A percentile compares a stretch with the other conserved stretches of the same genome.
These are phyloP conservation scores for Exophiala viscosa DNA, from an alignment of 2,329 filamentous ascomycete species.

Conservation along the genomic window DNA sequence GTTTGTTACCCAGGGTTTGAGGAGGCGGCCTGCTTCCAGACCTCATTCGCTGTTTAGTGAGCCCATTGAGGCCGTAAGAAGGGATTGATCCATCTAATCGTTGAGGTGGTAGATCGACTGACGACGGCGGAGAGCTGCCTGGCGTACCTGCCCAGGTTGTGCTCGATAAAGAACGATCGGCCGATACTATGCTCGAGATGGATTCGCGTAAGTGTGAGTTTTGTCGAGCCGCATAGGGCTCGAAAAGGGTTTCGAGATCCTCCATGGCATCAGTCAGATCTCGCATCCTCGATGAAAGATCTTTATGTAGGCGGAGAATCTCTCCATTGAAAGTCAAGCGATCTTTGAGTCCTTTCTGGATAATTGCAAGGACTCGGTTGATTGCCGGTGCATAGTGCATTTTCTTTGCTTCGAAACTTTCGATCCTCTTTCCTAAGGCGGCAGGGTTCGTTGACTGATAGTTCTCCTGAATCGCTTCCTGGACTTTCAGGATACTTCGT, in stretches of 20 bases:
- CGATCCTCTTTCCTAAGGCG: conserved; percentile 73
- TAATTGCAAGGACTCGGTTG: conserved; percentile 83
- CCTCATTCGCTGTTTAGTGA: conserved; percentile 35
- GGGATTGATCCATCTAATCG: conserved; percentile 50
- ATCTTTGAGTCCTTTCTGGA: conserved; percentile 92
- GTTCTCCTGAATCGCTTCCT: conserved; percentile 71
- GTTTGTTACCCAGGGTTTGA: conserved; percentile 23
- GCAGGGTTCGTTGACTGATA: conserved; percentile 69
- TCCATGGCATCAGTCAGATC: conserved; percentile 71
- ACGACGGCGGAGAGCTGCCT: conserved; percentile 67
- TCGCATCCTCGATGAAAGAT: conserved; percentile 80
- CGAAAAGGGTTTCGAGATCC: conserved; percentile 70
- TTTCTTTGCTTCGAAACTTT: conserved; percentile 93
- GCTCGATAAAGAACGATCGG: conserved; percentile 64
- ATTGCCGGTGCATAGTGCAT: conserved; percentile 91
- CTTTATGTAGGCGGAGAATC: conserved; percentile 77
- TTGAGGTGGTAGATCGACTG: conserved; percentile 55
- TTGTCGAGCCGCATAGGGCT: conserved; percentile 61
- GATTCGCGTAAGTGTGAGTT: conserved; percentile 83
- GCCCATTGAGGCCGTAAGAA: conserved; percentile 29
- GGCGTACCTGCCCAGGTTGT: conserved; percentile 69
- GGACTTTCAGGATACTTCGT: conserved; percentile 76
- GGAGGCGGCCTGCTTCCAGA: conserved; percentile 35
- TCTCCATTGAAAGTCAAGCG: conserved; percentile 96
- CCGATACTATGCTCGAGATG: conserved; percentile 84